These are phyloP conservation scores for Rhodomyrtus tomentosa DNA, from an alignment of 345 rosid species.

Conservation along the genomic window DNA sequence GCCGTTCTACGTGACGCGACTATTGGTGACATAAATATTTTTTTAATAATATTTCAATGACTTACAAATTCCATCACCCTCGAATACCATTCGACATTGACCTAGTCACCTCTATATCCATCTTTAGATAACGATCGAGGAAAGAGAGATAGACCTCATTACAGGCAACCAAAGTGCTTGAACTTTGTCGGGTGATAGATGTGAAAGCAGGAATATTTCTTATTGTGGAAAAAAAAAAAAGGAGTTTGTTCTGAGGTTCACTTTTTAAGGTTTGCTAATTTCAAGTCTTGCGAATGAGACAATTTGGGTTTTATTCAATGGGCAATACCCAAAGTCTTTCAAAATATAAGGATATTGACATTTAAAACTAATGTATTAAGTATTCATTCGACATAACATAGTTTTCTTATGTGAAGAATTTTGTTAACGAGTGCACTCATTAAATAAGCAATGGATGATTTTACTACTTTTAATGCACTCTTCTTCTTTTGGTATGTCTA, in stretches of 20 bases:
- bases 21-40: no score
- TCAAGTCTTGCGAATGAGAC: neutral
- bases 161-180: neutral
- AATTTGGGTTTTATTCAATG: neutral
- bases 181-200: neutral
- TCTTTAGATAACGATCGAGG: neutral
- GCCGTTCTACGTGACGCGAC: no score
- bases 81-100: neutral
- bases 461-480: neutral
- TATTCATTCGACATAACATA: neutral
- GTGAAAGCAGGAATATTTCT: neutral
- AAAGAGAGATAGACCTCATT: neutral
- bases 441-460: neutral
- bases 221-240: neutral
- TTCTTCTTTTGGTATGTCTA: neutral
- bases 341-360: no score
- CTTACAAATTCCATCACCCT: neutral
- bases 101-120: neutral
- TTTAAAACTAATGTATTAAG: neutral
- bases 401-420: neutral
- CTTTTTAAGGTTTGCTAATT: neutral
- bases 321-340: neutral
- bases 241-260: neutral
- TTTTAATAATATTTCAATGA: no score
- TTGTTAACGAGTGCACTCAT: neutral